Evolutionary conservation across 805 yeast species (phyloP).

Genomic region (Spathaspora sp.): DNA sequence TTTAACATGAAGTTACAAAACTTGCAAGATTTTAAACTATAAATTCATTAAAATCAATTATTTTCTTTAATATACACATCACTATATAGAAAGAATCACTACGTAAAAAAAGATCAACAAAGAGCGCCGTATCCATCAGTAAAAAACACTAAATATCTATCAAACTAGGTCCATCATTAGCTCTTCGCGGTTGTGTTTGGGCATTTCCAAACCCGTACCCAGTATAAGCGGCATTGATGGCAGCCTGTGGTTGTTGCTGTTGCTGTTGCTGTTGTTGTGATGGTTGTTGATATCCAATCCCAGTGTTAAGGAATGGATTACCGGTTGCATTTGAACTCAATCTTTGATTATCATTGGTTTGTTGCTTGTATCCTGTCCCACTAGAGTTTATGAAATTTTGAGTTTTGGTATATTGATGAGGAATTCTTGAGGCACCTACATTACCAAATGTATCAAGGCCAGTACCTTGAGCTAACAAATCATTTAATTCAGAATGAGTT

Average conservation of each 20-base stretch:
- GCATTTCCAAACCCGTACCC: constrained; percentile 94
- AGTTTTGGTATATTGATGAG: constrained; percentile 87
- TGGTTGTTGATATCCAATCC: constrained; percentile 40
- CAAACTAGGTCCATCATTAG: constrained; percentile 41
- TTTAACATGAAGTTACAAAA: constrained; percentile 41
- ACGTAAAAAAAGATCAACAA: not conserved
- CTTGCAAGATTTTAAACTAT: constrained; percentile 17
- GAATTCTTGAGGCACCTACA: constrained; percentile 77
- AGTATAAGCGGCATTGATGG: constrained; percentile 75
- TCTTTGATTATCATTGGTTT: constrained; percentile 22
- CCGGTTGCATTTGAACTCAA: constrained; percentile 40
- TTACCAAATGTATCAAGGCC: constrained; percentile 94
- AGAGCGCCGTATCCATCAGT: not conserved
- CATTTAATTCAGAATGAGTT: constrained; percentile 65
- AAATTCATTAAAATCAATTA: not conserved
- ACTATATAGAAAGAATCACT: not conserved
- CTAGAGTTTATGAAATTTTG: constrained; percentile 80
- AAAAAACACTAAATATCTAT: constrained; percentile 36
- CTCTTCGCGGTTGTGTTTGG: constrained; percentile 34
- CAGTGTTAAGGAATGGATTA: constrained; percentile 64
- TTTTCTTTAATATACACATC: not conserved
- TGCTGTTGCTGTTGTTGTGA: constrained; percentile 16
- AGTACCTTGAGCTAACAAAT: constrained; percentile 77
- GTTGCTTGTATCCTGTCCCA: constrained; percentile 68
- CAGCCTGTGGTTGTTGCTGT: constrained; percentile 16